Base-by-base conservation (phyloP, 306 rosid species). In the Sesbania bispinosa region DNA sequence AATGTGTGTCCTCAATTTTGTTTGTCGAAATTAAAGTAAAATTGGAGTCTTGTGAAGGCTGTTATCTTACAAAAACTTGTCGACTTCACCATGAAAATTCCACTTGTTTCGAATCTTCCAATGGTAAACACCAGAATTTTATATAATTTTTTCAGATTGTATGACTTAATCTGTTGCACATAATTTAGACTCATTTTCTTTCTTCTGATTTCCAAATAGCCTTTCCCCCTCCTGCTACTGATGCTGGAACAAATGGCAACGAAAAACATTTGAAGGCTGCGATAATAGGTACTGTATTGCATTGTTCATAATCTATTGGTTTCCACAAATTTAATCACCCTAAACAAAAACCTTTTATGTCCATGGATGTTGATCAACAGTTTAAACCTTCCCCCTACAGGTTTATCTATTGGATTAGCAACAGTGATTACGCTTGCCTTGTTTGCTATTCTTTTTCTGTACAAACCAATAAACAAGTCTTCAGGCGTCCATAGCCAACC, bases 311-410 rank as follows among this genome's bases (percentile, higher is more conserved):
- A 2, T 10, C 19, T 1, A 0, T 8, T 10, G 13, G 23, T 21
- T 50, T 11, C 1, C 7, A n/a, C n/a, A n/a, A 16, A 33, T 14
- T 13, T 7, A 23, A 39, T 24, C 15, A n/a, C 18, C 23, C 14
- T 14, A 11, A 38, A 62, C 14, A 62, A 13, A 41, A 21, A 5
- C 6, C n/a, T 6, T 32, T 32, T 5, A n/a, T 32, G 36, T 32
- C 36, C 39, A 0, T 38, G 47, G 4, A 27, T 11, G 27, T 51
- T 50, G 18, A 38, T 38, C 55, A 21, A 42, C 15, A 3, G 1
- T 4, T 43, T 30, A 29, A 27, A 10, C 14, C 26, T 76, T n/a
- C 51, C 13, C 76, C 19, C 21, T 42, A 8, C 71, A 76, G 85
- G 76, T 41, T 26, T 65, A 16, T 29, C 19, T 4, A 5, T 70